Percentiles rank a stretch among this genome's conserved stretches.
phyloP scores from a whole-genome alignment of 31 red algal genomes.

The Odonthalia washingtoniensis region DNA sequence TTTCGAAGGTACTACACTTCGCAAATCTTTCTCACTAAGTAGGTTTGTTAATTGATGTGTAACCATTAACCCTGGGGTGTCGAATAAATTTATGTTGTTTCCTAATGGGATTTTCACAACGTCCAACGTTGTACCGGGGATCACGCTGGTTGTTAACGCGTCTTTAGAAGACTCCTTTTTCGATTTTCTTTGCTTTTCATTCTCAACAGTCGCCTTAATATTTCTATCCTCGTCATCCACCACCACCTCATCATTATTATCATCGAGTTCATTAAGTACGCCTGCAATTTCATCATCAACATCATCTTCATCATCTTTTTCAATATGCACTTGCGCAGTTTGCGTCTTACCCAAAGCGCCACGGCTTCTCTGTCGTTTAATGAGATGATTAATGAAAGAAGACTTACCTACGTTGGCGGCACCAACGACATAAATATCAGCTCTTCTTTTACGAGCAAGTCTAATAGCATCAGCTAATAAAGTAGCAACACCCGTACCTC shows the following conservation, averaged over 20 bases:
- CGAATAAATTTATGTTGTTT: slow-evolving; percentile 68
- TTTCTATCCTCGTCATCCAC: background rate
- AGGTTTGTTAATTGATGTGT: slow-evolving; percentile 81
- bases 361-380: slow-evolving; percentile 8
- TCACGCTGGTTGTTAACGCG: slow-evolving; percentile 78
- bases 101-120: slow-evolving; percentile 85
- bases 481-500: slow-evolving; percentile 69
- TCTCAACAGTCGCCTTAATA: background rate
- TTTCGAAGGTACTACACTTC: slow-evolving; percentile 75
- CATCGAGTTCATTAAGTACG: background rate
- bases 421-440: slow-evolving; percentile 93
- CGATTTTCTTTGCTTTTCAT: slow-evolving; percentile 3
- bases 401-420: slow-evolving; percentile 99
- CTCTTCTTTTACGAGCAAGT: slow-evolving; percentile 61
- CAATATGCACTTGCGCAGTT: background rate
- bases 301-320: background rate
- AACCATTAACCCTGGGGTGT: slow-evolving; percentile 96
- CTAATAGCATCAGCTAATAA: slow-evolving; percentile 71
- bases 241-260: background rate
- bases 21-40: slow-evolving; percentile 75
- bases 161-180: background rate
- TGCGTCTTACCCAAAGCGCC: background rate
- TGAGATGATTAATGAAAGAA: slow-evolving; percentile 91
- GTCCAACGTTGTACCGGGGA: slow-evolving; percentile 96
- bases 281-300: background rate